These are phyloP conservation scores for Symbiodinium pilosum DNA, from an alignment of 73 alveolate genomes.

Conservation along the genomic window DNA sequence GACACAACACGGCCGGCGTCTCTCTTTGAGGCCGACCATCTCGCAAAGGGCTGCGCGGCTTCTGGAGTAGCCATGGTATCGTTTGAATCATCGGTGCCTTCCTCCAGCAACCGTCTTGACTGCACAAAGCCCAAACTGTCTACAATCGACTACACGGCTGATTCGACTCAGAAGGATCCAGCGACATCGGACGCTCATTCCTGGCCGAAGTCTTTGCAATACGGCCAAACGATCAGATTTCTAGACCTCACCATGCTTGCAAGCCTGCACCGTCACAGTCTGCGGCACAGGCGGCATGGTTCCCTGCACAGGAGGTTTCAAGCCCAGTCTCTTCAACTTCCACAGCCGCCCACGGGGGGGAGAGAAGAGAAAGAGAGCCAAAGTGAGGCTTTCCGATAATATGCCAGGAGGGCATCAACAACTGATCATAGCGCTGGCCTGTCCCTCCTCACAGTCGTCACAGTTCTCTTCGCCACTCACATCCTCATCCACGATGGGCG, in stretches of 20 bases:
- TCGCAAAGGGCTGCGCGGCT: not conserved
- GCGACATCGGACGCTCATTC: not conserved
- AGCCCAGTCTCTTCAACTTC: too few relatives aligned
- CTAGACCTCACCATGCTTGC: too few relatives aligned
- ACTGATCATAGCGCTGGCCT: too few relatives aligned
- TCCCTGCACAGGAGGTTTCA: not conserved
- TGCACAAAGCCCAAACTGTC: not conserved
- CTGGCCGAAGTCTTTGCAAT: too few relatives aligned
- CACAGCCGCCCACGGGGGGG: too few relatives aligned
- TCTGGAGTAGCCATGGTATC: too few relatives aligned
- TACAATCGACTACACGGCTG: not conserved
- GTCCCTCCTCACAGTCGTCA: not conserved
- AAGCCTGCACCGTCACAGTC: not conserved
- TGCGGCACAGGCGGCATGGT: not conserved
- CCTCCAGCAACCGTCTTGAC: not conserved
- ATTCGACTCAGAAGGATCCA: not conserved
- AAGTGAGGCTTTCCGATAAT: too few relatives aligned
- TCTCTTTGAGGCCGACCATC: slow-evolving; percentile 18
- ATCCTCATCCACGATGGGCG: slow-evolving; percentile 75
- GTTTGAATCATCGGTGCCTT: not conserved
- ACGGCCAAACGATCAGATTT: too few relatives aligned
- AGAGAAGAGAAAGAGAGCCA: not conserved
- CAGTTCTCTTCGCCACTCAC: slow-evolving; percentile 61
- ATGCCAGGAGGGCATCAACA: too few relatives aligned
- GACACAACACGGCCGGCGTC: not conserved